A percentile compares a stretch with the other conserved stretches of the same genome.
Evolutionary conservation across 2,329 filamentous ascomycete genomes (phyloP).

Genomic region (Fusarium chlamydosporum): DNA sequence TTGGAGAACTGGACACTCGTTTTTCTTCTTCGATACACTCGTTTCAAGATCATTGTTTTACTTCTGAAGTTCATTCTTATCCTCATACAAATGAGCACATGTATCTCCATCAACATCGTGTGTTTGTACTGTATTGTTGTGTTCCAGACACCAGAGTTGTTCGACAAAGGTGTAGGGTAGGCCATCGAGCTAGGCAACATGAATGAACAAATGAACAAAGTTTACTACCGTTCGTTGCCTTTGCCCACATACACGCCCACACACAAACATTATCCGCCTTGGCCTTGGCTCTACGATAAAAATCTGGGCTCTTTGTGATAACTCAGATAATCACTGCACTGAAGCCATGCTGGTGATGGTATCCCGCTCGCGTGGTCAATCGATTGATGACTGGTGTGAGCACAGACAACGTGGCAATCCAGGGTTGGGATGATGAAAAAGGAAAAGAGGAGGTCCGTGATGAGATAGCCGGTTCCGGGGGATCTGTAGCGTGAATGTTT

Average conservation of each 20-base stretch:
- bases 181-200: fast-evolving
- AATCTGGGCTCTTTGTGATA: not conserved
- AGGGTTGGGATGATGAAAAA: constrained; percentile 39
- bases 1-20: constrained; percentile 7
- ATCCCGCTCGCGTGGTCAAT: constrained; percentile 5
- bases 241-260: not conserved
- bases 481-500: constrained; percentile 9
- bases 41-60: not conserved
- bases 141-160: not conserved
- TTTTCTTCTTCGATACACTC: constrained; percentile 18
- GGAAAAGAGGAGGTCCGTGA: constrained; percentile 40
- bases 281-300: too few relatives aligned
- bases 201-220: not conserved
- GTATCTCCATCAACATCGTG: too few relatives aligned
- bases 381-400: constrained; percentile 17
- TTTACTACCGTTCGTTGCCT: not conserved
- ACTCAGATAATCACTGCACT: not conserved
- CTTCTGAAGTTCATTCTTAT: not conserved
- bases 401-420: constrained; percentile 49
- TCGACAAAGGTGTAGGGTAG: constrained; percentile 1
- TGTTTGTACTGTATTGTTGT: not conserved
- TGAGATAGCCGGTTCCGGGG: constrained; percentile 40
- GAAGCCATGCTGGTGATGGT: not conserved
- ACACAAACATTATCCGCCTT: not conserved
- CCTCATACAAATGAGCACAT: not conserved